Evolutionary conservation across 179 eudicot species (phyloP).

Genomic region (Silene vulgaris): DNA sequence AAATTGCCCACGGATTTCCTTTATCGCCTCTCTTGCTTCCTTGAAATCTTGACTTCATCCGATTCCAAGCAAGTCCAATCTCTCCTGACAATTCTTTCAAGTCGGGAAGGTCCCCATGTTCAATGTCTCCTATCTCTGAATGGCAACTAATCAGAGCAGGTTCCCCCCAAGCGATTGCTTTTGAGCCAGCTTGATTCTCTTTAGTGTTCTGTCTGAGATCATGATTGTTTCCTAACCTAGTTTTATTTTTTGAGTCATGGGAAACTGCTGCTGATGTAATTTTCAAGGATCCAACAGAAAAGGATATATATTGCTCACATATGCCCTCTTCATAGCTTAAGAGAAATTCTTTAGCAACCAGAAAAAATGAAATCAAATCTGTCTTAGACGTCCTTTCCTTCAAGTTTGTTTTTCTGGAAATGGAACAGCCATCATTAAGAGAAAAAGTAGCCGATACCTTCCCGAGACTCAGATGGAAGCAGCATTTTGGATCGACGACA

Average conservation of each 20-base stretch:
- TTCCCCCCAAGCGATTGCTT: slow-evolving; percentile 48
- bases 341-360: slow-evolving; percentile 34
- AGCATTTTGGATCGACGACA: slow-evolving; percentile 33
- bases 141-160: slow-evolving; percentile 39
- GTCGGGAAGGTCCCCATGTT: slow-evolving; percentile 31
- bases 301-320: slow-evolving; percentile 41
- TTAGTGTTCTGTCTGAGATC: slow-evolving; percentile 26
- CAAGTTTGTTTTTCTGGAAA: slow-evolving; percentile 27
- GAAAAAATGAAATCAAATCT: slow-evolving; percentile 37
- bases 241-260: slow-evolving; percentile 25
- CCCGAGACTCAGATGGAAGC: slow-evolving; percentile 45
- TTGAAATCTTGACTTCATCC: slow-evolving; percentile 37
- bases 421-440: slow-evolving; percentile 34
- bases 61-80: slow-evolving; percentile 52
- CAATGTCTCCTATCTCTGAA: slow-evolving; percentile 30
- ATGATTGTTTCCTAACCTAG: slow-evolving; percentile 14
- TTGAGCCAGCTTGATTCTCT: slow-evolving; percentile 32
- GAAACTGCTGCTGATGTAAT: slow-evolving; percentile 36
- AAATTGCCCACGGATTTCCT: slow-evolving; percentile 59
- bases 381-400: slow-evolving; percentile 30
- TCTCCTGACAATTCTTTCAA: slow-evolving; percentile 37
- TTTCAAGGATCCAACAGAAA: slow-evolving; percentile 53
- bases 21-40: slow-evolving; percentile 25
- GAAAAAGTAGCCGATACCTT: slow-evolving; percentile 46
- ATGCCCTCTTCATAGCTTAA: slow-evolving; percentile 38